phyloP scores from a whole-genome alignment of 805 yeast species.

The Nakazawaea laoshanensis region DNA sequence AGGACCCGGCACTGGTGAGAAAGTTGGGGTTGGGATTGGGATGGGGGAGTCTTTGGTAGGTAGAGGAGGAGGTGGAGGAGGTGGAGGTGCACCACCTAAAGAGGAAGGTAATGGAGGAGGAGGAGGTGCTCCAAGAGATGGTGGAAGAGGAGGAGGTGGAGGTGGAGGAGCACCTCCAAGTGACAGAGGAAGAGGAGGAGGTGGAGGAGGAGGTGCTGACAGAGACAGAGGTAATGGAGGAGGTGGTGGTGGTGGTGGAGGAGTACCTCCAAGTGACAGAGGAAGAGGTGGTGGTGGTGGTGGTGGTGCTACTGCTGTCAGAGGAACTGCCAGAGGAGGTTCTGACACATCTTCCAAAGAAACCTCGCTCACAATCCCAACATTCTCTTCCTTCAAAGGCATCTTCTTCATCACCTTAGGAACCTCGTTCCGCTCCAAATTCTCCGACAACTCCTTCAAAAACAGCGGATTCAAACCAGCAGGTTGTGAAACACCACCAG shows the following conservation, averaged over 20 bases:
- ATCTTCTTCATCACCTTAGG: slow-evolving; percentile 37
- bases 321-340: not conserved
- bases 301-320: slow-evolving; percentile 9
- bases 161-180: slow-evolving; percentile 22
- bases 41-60: slow-evolving; percentile 11
- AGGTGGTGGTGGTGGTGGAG: slow-evolving; percentile 24
- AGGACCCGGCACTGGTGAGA: slow-evolving; percentile 19
- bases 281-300: slow-evolving; percentile 15
- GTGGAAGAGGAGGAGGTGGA: slow-evolving; percentile 21
- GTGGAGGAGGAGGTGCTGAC: slow-evolving; percentile 23
- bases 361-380: not conserved
- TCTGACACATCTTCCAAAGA: not conserved
- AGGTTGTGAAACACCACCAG: slow-evolving; percentile 6
- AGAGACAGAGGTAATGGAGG: slow-evolving; percentile 21
- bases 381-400: slow-evolving; percentile 19
- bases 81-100: slow-evolving; percentile 17
- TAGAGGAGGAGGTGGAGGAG: slow-evolving; percentile 18
- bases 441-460: slow-evolving; percentile 37
- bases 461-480: slow-evolving; percentile 36
- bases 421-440: too few relatives aligned
- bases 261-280: slow-evolving; percentile 12
- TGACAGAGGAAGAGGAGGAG: slow-evolving; percentile 23
- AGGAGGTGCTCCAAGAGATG: slow-evolving; percentile 14
- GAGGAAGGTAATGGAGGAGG: slow-evolving; percentile 20
- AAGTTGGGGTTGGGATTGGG: slow-evolving; percentile 14